Percentiles rank a stretch among this genome's conserved stretches.
Conservation (phyloP, 208 protist genomes). For the Acanthamoeba sp. region DNA sequence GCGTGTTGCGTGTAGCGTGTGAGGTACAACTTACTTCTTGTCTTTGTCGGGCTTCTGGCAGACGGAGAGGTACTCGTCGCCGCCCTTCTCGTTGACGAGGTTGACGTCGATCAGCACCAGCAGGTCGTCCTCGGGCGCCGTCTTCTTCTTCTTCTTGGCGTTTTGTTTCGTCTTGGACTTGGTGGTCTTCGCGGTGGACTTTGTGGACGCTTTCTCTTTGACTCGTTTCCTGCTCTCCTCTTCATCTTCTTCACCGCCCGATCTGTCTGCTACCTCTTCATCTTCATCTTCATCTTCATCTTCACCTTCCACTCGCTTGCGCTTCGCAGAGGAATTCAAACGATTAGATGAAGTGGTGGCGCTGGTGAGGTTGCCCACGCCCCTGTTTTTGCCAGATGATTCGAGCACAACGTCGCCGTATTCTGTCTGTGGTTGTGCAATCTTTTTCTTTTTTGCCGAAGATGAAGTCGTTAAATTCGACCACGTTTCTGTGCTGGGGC, state of each 20-base stretch:
- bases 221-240: not conserved
- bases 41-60: not conserved
- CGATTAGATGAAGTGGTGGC: not conserved
- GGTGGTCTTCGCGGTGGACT: not conserved
- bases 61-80: slow-evolving; percentile 2
- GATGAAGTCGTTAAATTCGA: not conserved
- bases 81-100: slow-evolving; percentile 39
- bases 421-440: not conserved
- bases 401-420: not conserved
- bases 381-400: not conserved
- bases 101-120: slow-evolving; percentile 36
- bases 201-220: not conserved
- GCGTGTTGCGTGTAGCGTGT: not conserved
- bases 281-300: not conserved
- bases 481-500: not conserved
- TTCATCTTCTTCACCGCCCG: not conserved
- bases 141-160: not conserved
- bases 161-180: not conserved
- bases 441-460: no score
- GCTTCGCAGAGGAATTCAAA: not conserved
- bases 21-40: not conserved
- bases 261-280: not conserved
- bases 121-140: slow-evolving; percentile 22
- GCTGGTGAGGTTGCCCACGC: not conserved
- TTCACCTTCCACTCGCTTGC: not conserved